Conservation (phyloP, 176 grass and related monocot genomes). For the Bromus sterilis region DNA sequence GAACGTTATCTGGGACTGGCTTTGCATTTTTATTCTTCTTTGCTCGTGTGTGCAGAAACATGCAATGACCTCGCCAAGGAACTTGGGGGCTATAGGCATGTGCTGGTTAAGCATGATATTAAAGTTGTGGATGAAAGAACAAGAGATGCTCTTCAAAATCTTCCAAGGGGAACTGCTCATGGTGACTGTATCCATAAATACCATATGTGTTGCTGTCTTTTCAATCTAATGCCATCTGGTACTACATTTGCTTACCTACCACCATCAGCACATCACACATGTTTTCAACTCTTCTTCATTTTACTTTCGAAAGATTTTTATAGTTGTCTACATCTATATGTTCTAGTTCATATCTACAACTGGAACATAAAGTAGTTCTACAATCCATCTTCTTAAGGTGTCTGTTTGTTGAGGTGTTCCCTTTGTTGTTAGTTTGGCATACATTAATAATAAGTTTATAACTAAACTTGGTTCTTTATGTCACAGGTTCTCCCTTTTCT, state of each 20-base stretch:
- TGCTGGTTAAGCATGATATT: constrained; percentile 56
- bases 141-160: constrained; percentile 42
- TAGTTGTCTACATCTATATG: not conserved
- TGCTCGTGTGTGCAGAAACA: constrained; percentile 45
- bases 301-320: not conserved
- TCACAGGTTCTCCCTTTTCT: not conserved
- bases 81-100: constrained; percentile 81
- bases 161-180: constrained; percentile 53
- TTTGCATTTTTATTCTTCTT: not conserved
- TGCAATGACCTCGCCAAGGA: constrained; percentile 75
- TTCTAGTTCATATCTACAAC: not conserved
- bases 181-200: constrained; percentile 83
- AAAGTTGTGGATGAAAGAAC: constrained; percentile 62
- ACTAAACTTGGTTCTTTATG: not conserved
- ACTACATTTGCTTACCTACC: not conserved
- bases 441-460: not conserved
- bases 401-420: not conserved
- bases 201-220: not conserved
- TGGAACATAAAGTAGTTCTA: not conserved
- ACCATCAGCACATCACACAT: not conserved
- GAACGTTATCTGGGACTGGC: not conserved
- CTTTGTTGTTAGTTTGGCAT: not conserved
- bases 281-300: not conserved
- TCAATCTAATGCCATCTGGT: not conserved
- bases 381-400: not conserved